These are phyloP conservation scores for Didymella sp. DNA, from an alignment of 2,329 filamentous ascomycete genomes.

Conservation along the genomic window DNA sequence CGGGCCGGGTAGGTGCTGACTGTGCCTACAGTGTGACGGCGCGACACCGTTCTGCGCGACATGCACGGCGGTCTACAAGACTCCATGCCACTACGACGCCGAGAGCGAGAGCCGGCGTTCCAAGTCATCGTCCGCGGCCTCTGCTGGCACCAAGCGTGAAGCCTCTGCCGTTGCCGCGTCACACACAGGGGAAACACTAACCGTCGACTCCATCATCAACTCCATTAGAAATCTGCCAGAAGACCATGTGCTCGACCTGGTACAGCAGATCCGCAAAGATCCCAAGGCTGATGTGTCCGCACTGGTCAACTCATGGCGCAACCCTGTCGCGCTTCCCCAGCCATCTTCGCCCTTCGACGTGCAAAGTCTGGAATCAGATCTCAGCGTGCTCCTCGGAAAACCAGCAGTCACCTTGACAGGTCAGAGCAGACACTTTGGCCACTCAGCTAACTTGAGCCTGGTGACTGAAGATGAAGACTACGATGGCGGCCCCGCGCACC, in stretches of 20 bases:
- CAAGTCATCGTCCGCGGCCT: conserved; percentile 43
- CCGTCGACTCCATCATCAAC: conserved; percentile 51
- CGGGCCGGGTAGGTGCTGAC: conserved; percentile 23
- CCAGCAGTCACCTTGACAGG: conserved; percentile 43
- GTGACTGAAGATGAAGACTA: conserved; percentile 47
- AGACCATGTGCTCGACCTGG: conserved; percentile 51
- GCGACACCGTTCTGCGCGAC: conserved; percentile 58
- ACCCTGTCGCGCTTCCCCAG: conserved; percentile 47
- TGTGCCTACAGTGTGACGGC: conserved; percentile 57
- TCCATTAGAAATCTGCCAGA: conserved; percentile 56
- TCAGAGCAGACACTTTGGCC: conserved; percentile 48
- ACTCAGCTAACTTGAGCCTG: conserved; percentile 48
- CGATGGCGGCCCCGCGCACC: conserved; percentile 24
- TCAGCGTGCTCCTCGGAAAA: conserved; percentile 49
- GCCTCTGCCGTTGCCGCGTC: conserved; percentile 25
- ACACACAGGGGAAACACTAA: conserved; percentile 21
- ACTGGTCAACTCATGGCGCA: conserved; percentile 52
- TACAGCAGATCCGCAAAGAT: conserved; percentile 54
- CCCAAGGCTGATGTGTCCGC: conserved; percentile 49
- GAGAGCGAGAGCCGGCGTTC: conserved; percentile 57
- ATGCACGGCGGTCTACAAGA: conserved; percentile 59
- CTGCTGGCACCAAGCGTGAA: conserved; percentile 42
- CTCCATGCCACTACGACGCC: conserved; percentile 58
- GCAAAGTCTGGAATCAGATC: conserved; percentile 45
- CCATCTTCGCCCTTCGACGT: conserved; percentile 31